A percentile compares a stretch with the other conserved stretches of the same genome.
phyloP scores from a whole-genome alignment of 139 green algal species.

The Volvox africanus region DNA sequence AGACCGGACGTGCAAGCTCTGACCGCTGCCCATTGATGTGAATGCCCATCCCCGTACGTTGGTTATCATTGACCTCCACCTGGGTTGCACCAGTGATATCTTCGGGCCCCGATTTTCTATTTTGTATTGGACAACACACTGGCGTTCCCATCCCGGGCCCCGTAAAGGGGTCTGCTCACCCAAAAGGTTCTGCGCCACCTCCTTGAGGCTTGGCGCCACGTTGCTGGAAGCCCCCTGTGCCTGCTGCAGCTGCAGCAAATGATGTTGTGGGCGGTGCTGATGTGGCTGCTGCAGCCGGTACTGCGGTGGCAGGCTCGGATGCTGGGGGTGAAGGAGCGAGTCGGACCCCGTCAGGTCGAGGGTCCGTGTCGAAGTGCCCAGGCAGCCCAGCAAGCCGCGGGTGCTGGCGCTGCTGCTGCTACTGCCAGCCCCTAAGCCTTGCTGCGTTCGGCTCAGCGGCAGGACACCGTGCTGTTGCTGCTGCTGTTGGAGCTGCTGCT shows the following conservation, averaged over 20 bases:
- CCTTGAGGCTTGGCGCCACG: background rate
- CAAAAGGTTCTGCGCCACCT: background rate
- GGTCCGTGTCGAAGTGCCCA: background rate
- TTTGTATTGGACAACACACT: no score
- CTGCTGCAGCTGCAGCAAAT: constrained; percentile 16
- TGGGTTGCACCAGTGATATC: no score
- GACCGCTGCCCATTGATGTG: no score
- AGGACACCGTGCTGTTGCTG: background rate
- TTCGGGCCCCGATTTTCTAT: no score
- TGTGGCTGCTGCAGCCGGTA: background rate
- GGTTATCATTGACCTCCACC: no score
- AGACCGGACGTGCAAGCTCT: no score
- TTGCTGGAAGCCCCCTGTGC: background rate
- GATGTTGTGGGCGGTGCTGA: background rate
- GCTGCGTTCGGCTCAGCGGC: background rate
- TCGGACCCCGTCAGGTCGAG: background rate
- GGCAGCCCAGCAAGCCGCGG: background rate
- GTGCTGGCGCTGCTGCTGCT: constrained; percentile 38
- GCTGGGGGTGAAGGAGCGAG: background rate
- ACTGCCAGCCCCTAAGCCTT: background rate
- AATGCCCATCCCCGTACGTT: no score
- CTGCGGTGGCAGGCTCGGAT: background rate
- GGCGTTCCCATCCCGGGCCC: no score
- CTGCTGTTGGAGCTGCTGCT: background rate
- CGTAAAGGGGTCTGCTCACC: background rate